Conservation (phyloP, 768 basidiomycete species). For the Boletellus emodensis region DNA sequence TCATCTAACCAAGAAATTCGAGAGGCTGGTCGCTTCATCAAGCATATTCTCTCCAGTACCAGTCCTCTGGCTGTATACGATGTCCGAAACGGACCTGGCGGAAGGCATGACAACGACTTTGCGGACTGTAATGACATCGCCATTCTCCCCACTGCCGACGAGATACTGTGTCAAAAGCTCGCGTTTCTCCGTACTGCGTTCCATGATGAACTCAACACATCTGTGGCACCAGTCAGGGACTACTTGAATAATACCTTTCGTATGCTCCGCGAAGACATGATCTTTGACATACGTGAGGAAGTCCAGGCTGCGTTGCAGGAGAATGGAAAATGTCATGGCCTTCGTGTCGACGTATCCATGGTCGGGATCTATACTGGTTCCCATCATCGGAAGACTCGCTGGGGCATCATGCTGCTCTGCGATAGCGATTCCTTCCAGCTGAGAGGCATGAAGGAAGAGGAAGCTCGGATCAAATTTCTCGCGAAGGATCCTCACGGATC, state of each 20-base stretch:
- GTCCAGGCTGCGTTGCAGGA: slow-evolving; percentile 37
- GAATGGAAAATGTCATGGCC: slow-evolving; percentile 30
- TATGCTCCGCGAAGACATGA: slow-evolving; percentile 60
- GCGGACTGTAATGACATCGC: slow-evolving; percentile 53
- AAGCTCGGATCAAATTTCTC: slow-evolving; percentile 34
- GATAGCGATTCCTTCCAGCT: slow-evolving; percentile 34
- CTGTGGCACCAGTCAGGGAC: slow-evolving; percentile 34
- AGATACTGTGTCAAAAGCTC: slow-evolving; percentile 41
- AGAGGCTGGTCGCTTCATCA: slow-evolving; percentile 37
- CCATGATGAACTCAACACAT: slow-evolving; percentile 10
- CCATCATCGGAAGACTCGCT: slow-evolving; percentile 27
- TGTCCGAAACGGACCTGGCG: slow-evolving; percentile 42
- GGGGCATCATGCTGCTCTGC: slow-evolving; percentile 41
- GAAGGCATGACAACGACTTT: slow-evolving; percentile 68
- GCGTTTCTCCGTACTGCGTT: slow-evolving; percentile 48
- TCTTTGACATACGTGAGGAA: slow-evolving; percentile 54
- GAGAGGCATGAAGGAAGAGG: slow-evolving; percentile 17
- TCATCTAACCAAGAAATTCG: slow-evolving; percentile 28
- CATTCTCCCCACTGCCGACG: slow-evolving; percentile 61
- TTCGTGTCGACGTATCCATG: slow-evolving; percentile 30
- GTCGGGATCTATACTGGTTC: slow-evolving; percentile 35
- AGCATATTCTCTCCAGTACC: slow-evolving; percentile 32
- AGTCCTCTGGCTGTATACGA: slow-evolving; percentile 13
- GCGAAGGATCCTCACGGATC: slow-evolving; percentile 28
- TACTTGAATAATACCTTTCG: slow-evolving; percentile 66